Evolutionary conservation across 345 rosid species (phyloP).

Genomic region (Rhizophora mangle): DNA sequence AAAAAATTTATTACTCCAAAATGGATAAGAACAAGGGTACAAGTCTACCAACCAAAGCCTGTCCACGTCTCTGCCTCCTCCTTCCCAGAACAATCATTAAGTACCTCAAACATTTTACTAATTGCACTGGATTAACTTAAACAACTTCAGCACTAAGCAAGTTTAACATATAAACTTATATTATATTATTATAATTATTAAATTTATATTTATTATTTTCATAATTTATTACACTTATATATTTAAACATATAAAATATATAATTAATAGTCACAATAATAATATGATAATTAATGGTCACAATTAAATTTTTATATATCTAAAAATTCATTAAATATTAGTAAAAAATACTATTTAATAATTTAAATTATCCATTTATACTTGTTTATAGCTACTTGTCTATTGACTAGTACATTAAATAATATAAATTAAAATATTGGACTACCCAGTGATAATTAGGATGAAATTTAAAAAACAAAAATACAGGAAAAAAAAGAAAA

Average conservation of each 20-base stretch:
- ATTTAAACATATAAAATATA: too few relatives aligned
- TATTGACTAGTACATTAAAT: too few relatives aligned
- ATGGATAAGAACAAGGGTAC: conserved; percentile 28
- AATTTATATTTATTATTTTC: background rate
- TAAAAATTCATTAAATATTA: too few relatives aligned
- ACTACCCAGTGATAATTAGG: background rate
- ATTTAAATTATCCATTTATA: too few relatives aligned
- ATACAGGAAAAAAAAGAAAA: background rate
- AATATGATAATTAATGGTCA: too few relatives aligned
- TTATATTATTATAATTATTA: background rate
- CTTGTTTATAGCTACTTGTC: too few relatives aligned
- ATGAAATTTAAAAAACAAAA: background rate
- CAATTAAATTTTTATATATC: too few relatives aligned
- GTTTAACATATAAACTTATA: background rate
- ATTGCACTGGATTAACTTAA: background rate
- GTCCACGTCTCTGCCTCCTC: conserved; percentile 27
- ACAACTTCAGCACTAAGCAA: too few relatives aligned
- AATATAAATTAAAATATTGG: background rate
- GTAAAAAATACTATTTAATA: too few relatives aligned
- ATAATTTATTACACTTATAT: background rate
- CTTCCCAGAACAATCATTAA: conserved; percentile 36
- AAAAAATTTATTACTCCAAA: background rate
- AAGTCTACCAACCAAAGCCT: conserved; percentile 12
- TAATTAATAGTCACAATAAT: too few relatives aligned
- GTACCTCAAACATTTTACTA: background rate